Evolutionary conservation across 1,284 basidiomycete species (phyloP), one percentile per base, ranked within the genome.

Genomic region (Sphaerobolus stellatus): DNA sequence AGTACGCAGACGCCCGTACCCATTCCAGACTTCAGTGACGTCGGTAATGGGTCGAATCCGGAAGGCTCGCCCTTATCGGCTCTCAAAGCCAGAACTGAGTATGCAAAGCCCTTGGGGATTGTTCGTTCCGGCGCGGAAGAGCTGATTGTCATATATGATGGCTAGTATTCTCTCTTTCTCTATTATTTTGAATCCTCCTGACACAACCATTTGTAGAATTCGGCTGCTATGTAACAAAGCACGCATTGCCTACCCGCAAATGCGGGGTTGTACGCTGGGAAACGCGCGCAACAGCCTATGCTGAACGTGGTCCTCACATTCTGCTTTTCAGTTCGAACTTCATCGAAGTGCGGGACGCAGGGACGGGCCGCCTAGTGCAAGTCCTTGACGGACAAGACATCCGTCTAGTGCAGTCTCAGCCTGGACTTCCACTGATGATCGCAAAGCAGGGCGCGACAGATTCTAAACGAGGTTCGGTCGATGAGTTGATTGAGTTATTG

Each of bases 261-360:
- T 76, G 73, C 9, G 76, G 78, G 1, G 89, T 81, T 64, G 79
- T 91, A 54, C 84, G 81, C 50, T 92, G 89, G 89, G 89, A 92
- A 70, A 78, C 77, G 54, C 81, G 76, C 57, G 86, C 83, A 9
- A 70, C 66, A 2, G 73, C 82, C 3, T 90, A 77, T 62, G 79
- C 82, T 9, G 71, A 80, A 48, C 81, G 85, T 18, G 78, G 79
- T 8, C 75, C 72, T 5, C 78, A 89, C 62, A 57, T 91, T 57
- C 74, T 92, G 14, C 79, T 92, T 33, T 82, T 92, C 69, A 89
- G 86, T 9, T 59, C 79, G 16, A 77, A 82, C 50, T 91, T 88
- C 65, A 76, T 92, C 62, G 89, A 92, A 66, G 73, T 91, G 20
- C 80, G 90, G 54, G 75, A 82, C 52, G 70, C 80, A 22, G 68